Base-by-base conservation (phyloP, 2,329 filamentous ascomycete genomes). In the Trichoderma oligosporum region DNA sequence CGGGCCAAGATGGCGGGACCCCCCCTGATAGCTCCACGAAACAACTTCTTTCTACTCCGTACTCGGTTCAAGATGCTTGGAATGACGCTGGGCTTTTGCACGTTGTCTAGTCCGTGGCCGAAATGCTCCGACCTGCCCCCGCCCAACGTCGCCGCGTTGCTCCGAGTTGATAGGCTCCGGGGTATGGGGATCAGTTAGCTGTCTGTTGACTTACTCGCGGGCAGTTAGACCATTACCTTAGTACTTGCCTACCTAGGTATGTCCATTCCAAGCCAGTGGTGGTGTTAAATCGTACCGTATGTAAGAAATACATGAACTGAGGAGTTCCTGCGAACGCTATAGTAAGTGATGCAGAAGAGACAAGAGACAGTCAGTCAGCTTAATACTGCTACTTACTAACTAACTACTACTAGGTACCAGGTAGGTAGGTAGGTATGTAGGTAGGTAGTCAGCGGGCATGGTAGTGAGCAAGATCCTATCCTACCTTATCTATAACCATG, bases 61-160 rank as follows among this genome's bases (percentile, higher is more conserved):
- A 14, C 7, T 18, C 16, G 8, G 16, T 7, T n/a, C 33, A 42
- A 36, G 42, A 47, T 42, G 48, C 44, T 56, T 57, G 25, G 35
- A 59, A 38, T 16, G 42, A 47, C 48, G 29, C 45, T 35, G 42
- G 57, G 16, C 14, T 42, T 35, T 42, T 41, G 61, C 64, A 66
- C 64, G 64, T 66, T 67, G 59, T 59, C 48, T 44, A 58, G 48
- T 45, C 45, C 61, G 46, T 66, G 65, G 65, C 63, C 64, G 63
- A 62, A 56, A 63, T 57, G 62, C 60, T 57, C 65, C 61, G 61
- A 63, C 58, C 18, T 16, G 48, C 45, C 56, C 46, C 49, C 54
- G 38, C 33, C 36, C 20, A 29, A 12, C n/a, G 46, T 42, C 22
- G 29, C 18, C 31, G 39, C 48, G 48, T 22, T 14, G 36, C 24